Evolutionary conservation across 768 basidiomycete genomes (phyloP).

Genomic region (Kwoniella botswanensis): DNA sequence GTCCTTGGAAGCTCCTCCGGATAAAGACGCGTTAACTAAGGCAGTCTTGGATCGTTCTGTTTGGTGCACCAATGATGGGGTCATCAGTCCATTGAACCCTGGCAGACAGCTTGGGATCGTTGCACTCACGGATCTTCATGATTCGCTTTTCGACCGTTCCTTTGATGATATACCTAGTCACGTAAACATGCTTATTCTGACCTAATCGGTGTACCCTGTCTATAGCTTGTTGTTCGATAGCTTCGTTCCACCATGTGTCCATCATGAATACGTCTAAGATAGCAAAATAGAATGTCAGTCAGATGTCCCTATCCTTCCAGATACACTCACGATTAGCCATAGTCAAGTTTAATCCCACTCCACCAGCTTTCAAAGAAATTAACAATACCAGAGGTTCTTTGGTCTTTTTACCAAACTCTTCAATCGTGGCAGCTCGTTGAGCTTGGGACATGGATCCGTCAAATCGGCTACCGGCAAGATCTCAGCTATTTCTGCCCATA

Average conservation of each 20-base stretch:
- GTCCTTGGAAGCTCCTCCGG: slow-evolving; percentile 49
- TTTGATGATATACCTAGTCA: slow-evolving; percentile 57
- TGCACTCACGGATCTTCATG: slow-evolving; percentile 52
- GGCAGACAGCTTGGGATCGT: too few relatives aligned
- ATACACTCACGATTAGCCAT: slow-evolving; percentile 54
- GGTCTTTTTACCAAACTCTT: slow-evolving; percentile 74
- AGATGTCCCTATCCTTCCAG: neutral
- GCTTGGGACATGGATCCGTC: slow-evolving; percentile 92
- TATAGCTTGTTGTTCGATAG: slow-evolving; percentile 57
- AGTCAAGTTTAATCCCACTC: slow-evolving; percentile 81
- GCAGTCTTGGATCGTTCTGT: slow-evolving; percentile 56
- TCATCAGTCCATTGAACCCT: too few relatives aligned
- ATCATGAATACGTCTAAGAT: slow-evolving; percentile 55
- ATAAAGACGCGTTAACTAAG: slow-evolving; percentile 54
- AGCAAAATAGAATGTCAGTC: neutral
- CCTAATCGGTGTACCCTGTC: slow-evolving; percentile 56
- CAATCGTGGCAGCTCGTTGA: slow-evolving; percentile 74
- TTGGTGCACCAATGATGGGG: too few relatives aligned
- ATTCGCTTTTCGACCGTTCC: slow-evolving; percentile 54
- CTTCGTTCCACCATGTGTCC: slow-evolving; percentile 58
- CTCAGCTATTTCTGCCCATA: too few relatives aligned
- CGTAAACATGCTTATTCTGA: slow-evolving; percentile 56
- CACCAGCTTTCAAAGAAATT: slow-evolving; percentile 69
- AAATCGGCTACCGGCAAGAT: slow-evolving; percentile 63
- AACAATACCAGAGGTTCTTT: slow-evolving; percentile 70